Evolutionary conservation across 208 protist species (phyloP), one percentile per base, ranked within the genome.

Genomic region (Trypanosoma platydactyli): DNA sequence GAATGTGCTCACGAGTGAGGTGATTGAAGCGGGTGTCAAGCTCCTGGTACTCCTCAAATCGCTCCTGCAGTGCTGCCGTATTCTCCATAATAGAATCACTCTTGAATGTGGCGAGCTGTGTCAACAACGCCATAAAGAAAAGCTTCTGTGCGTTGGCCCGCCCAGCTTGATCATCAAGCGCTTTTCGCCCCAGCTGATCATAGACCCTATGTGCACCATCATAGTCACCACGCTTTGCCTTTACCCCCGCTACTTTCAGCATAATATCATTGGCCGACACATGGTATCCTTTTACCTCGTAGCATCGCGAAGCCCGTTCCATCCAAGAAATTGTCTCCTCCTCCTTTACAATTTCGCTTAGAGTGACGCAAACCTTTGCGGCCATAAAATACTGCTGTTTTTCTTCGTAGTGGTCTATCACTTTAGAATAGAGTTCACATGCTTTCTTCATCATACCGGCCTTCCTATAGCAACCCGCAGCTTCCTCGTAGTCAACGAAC

Each of bases 21-120:
- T 74, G 64, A 68, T 86, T 93, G 73, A 96, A 94, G 79, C 94
- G 90, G 33, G 83, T 86, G 66, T 96, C 90, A 27, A 96, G 71
- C 46, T 88, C 80, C 63, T 96, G 87, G 52, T 89, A 94, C 53
- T 88, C 80, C 16, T 83, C 72, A 62, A 96, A 96, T 55, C 77
- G 85, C 77, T 92, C 85, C 60, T 89, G 59, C 54, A 96, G 71
- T 40, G 63, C 76, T 13, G 72, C 81, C 0, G 86, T 76, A 24
- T 83, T 83, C 64, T 92, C 87, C 69, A 81, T 74, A 60, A 93
- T 52, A 9, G 65, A 78, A 40, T 71, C 68, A 35, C 70, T 64
- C 22, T 70, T 91, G 73, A 94, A 84, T n/a, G 45, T 68, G 20
- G 90, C 87, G 24, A 96, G 72, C 25, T 89, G 80, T 52, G 82